A percentile compares a stretch with the other conserved stretches of the same genome.
Evolutionary conservation across 352 stramenopile species (phyloP).

Genomic region (Globisporangium apiculatum): DNA sequence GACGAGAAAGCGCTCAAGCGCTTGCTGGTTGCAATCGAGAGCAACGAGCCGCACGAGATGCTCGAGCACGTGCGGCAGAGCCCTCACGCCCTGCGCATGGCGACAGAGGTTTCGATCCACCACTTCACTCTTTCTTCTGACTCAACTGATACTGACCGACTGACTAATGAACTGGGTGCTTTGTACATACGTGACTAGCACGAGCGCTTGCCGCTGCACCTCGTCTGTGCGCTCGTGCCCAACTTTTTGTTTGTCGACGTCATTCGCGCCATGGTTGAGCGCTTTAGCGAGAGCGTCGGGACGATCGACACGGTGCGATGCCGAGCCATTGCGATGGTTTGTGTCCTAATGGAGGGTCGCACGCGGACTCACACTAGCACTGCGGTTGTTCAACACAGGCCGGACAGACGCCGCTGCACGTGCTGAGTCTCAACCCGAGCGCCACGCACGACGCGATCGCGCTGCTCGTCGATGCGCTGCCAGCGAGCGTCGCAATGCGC

Average conservation of each 20-base stretch:
- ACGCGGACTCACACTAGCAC: not conserved
- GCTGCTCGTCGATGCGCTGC: constrained; percentile 25
- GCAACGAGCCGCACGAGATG: constrained; percentile 48
- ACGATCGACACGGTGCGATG: constrained; percentile 33
- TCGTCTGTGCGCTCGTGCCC: constrained; percentile 35
- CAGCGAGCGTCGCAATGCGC: constrained; percentile 22
- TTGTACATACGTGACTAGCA: constrained; percentile 15
- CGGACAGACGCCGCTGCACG: constrained; percentile 45
- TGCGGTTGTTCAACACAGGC: constrained; percentile 7
- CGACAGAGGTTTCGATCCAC: constrained; percentile 16
- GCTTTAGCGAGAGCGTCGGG: constrained; percentile 22
- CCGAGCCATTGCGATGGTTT: not conserved
- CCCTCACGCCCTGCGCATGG: constrained; percentile 21
- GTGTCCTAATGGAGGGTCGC: not conserved
- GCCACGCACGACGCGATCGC: constrained; percentile 33
- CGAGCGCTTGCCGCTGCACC: constrained; percentile 39
- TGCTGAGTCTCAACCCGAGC: constrained; percentile 38
- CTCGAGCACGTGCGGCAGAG: constrained; percentile 24
- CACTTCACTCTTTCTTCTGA: not conserved
- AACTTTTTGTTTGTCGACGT: constrained; percentile 52
- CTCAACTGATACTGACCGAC: not conserved
- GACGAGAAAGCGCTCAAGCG: constrained; percentile 15
- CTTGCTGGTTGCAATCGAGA: constrained; percentile 28
- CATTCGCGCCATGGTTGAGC: constrained; percentile 41
- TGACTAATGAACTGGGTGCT: not conserved